A percentile compares a stretch with the other conserved stretches of the same genome.
Evolutionary conservation across 2,329 filamentous ascomycete species (phyloP).

Genomic region (Calonectria crousiana): DNA sequence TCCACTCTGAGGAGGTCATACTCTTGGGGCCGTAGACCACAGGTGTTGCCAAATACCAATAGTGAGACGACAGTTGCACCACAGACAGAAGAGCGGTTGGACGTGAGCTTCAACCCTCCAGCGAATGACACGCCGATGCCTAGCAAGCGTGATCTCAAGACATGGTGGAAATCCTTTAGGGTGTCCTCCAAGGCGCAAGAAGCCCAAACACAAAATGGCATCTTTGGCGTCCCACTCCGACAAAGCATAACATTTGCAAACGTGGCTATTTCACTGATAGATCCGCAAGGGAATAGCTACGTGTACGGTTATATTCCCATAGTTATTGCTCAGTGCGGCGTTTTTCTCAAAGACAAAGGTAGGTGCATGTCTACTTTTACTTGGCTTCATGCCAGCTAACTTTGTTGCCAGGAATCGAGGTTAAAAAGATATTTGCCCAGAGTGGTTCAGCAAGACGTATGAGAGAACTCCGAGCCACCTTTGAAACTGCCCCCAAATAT

Average conservation of each 20-base stretch:
- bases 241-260: conserved; percentile 98
- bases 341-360: conserved; percentile 99
- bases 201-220: conserved; percentile 75
- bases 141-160: conserved; percentile 88
- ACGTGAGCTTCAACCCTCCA: background rate
- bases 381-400: conserved; percentile 15
- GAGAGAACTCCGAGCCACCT: conserved; percentile 91
- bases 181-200: conserved; percentile 71
- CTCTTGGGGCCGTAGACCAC: background rate
- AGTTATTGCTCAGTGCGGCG: conserved; percentile 97
- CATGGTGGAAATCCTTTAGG: conserved; percentile 98
- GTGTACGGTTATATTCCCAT: conserved; percentile 99
- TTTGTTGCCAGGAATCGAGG: conserved; percentile 78
- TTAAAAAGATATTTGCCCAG: conserved; percentile 96
- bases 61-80: background rate
- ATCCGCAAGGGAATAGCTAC: conserved; percentile 96
- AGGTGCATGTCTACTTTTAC: too few species aligned
- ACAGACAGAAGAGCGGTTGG: background rate
- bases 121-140: conserved; percentile 75
- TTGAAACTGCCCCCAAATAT: conserved; percentile 94
- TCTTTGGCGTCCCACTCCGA: conserved; percentile 93
- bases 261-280: conserved; percentile 95
- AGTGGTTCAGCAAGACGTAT: conserved; percentile 98
- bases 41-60: background rate
- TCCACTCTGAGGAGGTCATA: background rate